phyloP scores from a whole-genome alignment of 305 asterid genomes.

The Euphrasia arctica region DNA sequence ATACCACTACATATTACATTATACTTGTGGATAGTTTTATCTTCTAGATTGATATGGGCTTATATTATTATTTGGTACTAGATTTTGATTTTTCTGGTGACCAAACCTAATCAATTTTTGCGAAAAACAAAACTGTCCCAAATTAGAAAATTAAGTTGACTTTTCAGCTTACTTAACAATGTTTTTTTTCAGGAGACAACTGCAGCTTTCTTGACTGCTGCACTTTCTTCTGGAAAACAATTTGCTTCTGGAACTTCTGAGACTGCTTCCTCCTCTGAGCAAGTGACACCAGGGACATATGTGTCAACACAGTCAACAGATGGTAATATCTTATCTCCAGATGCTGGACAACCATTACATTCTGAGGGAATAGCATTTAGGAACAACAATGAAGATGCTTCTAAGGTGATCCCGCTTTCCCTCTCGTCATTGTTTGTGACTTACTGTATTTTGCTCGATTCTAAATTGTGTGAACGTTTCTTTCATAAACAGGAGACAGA shows the following conservation, averaged over 20 bases:
- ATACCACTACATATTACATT: no score
- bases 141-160: conserved; percentile 6
- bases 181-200: conserved; percentile 66
- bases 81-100: conserved; percentile 7
- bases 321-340: conserved; percentile 27
- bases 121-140: neutral
- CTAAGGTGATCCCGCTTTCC: conserved; percentile 38
- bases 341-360: conserved; percentile 34
- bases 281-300: conserved; percentile 39
- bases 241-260: conserved; percentile 41
- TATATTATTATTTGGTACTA: neutral
- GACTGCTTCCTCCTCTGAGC: conserved; percentile 39
- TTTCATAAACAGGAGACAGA: conserved; percentile 45
- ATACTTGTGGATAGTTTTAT: neutral
- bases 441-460: conserved; percentile 14
- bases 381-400: conserved; percentile 34
- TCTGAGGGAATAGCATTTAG: conserved; percentile 37
- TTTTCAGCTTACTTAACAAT: conserved; percentile 14
- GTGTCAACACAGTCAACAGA: conserved; percentile 32
- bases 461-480: conserved; percentile 21
- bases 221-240: conserved; percentile 65
- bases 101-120: neutral
- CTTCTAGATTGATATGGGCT: neutral
- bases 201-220: conserved; percentile 69
- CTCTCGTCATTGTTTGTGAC: conserved; percentile 23